These are phyloP conservation scores for Ogataea ramenticola DNA, from an alignment of 805 yeast genomes.

Conservation along the genomic window DNA sequence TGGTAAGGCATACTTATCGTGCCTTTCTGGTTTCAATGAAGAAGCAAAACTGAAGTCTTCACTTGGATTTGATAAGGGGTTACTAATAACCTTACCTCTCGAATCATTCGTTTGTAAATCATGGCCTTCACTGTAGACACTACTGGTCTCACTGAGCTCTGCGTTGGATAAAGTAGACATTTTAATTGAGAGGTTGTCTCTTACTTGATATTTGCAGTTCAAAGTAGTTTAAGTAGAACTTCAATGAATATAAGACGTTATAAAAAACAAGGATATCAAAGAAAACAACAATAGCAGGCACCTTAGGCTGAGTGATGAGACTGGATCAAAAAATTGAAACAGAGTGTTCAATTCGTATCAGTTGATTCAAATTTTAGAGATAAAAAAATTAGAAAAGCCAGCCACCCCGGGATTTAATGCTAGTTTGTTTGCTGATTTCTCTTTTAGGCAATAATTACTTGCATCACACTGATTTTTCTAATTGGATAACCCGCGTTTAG, in stretches of 20 bases:
- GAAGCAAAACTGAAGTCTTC: conserved; percentile 2
- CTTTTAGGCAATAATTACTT: not conserved
- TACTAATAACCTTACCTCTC: not conserved
- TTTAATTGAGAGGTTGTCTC: too few species aligned
- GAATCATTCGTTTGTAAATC: not conserved
- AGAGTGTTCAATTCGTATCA: not conserved
- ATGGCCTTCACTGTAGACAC: not conserved
- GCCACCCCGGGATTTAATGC: not conserved
- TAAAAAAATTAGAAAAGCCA: not conserved
- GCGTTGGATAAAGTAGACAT: not conserved
- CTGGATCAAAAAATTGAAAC: too few species aligned
- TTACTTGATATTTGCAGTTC: too few species aligned
- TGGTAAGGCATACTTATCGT: not conserved
- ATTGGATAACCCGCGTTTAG: too few species aligned
- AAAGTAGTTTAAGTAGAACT: too few species aligned
- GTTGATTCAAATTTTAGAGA: not conserved
- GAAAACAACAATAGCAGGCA: too few species aligned
- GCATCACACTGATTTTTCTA: not conserved
- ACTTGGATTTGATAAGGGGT: not conserved
- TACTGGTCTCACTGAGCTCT: not conserved
- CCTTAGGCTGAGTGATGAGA: too few species aligned
- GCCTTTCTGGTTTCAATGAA: not conserved
- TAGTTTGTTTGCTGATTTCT: not conserved
- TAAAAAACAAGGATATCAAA: too few species aligned
- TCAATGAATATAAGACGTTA: too few species aligned